Evolutionary conservation across 176 grass and related monocot genomes (phyloP).

Genomic region (Microstegium vimineum): DNA sequence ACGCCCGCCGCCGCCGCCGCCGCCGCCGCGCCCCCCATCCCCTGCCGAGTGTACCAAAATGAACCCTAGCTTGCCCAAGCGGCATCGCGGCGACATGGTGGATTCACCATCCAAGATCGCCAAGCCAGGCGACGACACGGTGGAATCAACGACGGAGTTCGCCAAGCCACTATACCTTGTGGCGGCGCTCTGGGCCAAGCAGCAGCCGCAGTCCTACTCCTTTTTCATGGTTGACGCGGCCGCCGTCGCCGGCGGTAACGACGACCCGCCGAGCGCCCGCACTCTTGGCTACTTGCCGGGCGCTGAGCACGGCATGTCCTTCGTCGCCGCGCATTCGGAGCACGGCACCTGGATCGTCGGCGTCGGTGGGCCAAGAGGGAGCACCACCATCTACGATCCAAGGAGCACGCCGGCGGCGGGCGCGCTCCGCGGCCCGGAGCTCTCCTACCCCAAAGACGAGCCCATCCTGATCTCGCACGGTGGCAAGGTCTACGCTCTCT

Average conservation of each 20-base stretch:
- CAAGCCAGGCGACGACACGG: background rate
- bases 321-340: background rate
- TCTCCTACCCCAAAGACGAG: background rate
- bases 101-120: background rate
- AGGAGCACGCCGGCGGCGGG: background rate
- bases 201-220: background rate
- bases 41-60: no score
- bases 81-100: background rate
- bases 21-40: no score
- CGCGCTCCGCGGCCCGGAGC: background rate
- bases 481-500: background rate
- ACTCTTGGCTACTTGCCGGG: background rate
- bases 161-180: background rate
- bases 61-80: background rate
- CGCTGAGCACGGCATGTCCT: background rate
- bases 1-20: no score
- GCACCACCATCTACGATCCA: background rate
- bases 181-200: background rate
- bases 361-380: background rate
- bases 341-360: slow-evolving; percentile 1
- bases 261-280: background rate
- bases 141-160: background rate
- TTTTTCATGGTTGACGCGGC: background rate
- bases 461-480: slow-evolving; percentile 10
- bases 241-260: background rate